Conservation (phyloP, 192 early-diverging fungal species). For the Dispira simplex region DNA sequence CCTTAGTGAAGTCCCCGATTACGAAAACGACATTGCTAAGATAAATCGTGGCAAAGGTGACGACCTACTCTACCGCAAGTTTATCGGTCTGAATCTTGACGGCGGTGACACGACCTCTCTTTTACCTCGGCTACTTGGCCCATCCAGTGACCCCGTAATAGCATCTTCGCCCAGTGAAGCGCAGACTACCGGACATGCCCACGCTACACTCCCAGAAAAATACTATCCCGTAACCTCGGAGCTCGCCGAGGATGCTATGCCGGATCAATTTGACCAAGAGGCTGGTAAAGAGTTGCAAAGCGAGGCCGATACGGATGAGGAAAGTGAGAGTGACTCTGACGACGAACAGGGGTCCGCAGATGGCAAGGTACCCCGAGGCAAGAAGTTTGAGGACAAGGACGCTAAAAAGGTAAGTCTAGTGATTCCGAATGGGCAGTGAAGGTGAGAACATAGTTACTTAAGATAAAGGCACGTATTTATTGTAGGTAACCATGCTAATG, state of each 20-base stretch:
- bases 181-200: no score
- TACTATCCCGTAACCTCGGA: no score
- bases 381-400: conserved; percentile 76
- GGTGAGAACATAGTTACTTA: no score
- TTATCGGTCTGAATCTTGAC: conserved; percentile 38
- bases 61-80: conserved; percentile 32
- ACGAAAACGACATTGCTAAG: conserved; percentile 64
- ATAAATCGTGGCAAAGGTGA: conserved; percentile 55
- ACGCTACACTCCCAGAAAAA: no score
- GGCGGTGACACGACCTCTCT: background rate
- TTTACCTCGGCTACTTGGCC: no score
- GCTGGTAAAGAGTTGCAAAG: background rate
- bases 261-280: conserved; percentile 16
- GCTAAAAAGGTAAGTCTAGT: conserved; percentile 45
- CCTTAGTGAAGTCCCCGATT: conserved; percentile 79
- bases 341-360: conserved; percentile 21
- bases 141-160: no score
- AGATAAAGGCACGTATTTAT: no score
- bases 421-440: no score
- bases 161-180: no score
- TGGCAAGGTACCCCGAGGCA: conserved; percentile 36
- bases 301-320: background rate
- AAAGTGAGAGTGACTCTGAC: conserved; percentile 20
- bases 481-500: no score
- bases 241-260: no score